Evolutionary conservation across 2,329 filamentous ascomycete genomes (phyloP).

Genomic region (Chalara sp.): DNA sequence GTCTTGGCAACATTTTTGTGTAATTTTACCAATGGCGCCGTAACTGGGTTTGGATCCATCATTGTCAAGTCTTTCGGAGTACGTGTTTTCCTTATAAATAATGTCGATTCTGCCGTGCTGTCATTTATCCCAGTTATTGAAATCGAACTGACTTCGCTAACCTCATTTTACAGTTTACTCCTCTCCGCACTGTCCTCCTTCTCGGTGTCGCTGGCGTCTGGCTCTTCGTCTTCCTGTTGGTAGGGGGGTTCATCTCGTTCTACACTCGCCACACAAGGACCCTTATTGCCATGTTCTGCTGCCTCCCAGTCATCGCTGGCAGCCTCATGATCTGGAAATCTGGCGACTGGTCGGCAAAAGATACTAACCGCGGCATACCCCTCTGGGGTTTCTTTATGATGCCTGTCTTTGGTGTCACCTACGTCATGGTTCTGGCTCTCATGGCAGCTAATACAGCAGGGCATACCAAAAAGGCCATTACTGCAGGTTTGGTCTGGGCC

Average conservation of each 20-base stretch:
- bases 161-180: background rate
- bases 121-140: no score
- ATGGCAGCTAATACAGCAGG: constrained; percentile 36
- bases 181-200: constrained; percentile 2
- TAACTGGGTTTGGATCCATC: constrained; percentile 2
- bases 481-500: constrained; percentile 35
- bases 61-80: background rate
- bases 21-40: constrained; percentile 2
- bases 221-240: background rate
- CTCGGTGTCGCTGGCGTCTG: constrained; percentile 15
- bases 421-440: constrained; percentile 13
- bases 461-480: constrained; percentile 37
- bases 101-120: background rate
- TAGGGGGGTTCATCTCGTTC: background rate
- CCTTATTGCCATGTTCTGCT: constrained; percentile 2
- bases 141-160: no score
- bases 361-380: background rate
- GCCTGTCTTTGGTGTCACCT: constrained; percentile 27
- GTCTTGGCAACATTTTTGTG: constrained; percentile 1
- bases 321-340: constrained; percentile 3
- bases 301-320: constrained; percentile 5
- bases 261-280: background rate
- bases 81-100: background rate
- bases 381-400: constrained; percentile 26
- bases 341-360: background rate